Evolutionary conservation across 2,329 filamentous ascomycete genomes (phyloP).

Genomic region (Xylariales sp.): DNA sequence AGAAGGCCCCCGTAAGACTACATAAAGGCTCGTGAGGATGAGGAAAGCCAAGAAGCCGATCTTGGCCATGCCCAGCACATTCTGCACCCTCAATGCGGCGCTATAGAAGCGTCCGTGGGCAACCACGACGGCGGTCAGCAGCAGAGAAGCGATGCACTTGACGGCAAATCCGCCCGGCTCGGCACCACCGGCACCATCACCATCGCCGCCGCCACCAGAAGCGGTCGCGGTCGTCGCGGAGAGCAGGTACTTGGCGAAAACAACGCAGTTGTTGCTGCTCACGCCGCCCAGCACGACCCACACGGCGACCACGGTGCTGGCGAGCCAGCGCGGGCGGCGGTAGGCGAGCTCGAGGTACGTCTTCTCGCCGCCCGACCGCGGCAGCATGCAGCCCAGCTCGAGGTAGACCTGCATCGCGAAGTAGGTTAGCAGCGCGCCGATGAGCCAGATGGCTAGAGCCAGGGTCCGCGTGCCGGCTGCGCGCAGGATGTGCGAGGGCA

Average conservation of each 20-base stretch:
- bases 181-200: no score
- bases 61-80: constrained; percentile 60
- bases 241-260: constrained; percentile 3
- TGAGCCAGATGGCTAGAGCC: constrained; percentile 57
- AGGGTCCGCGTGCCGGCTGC: constrained; percentile 64
- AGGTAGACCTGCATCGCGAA: constrained; percentile 58
- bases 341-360: constrained; percentile 70
- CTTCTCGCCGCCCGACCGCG: constrained; percentile 64
- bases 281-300: constrained; percentile 1
- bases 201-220: no score
- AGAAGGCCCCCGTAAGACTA: no score
- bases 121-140: constrained; percentile 53
- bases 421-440: constrained; percentile 57
- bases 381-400: constrained; percentile 68
- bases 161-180: constrained; percentile 45
- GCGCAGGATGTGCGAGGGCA: constrained; percentile 62
- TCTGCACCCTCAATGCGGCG: constrained; percentile 56
- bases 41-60: constrained; percentile 57
- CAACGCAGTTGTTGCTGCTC: constrained; percentile 1
- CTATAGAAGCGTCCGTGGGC: constrained; percentile 55
- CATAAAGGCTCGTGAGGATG: constrained; percentile 55
- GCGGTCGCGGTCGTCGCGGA: no score
- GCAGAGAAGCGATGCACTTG: constrained; percentile 51
- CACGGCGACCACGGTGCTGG: background rate
- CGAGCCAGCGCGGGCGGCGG: constrained; percentile 26